Evolutionary conservation across 208 protist species (phyloP), one percentile per base, ranked within the genome.

Genomic region (Leishmania lainsoni): DNA sequence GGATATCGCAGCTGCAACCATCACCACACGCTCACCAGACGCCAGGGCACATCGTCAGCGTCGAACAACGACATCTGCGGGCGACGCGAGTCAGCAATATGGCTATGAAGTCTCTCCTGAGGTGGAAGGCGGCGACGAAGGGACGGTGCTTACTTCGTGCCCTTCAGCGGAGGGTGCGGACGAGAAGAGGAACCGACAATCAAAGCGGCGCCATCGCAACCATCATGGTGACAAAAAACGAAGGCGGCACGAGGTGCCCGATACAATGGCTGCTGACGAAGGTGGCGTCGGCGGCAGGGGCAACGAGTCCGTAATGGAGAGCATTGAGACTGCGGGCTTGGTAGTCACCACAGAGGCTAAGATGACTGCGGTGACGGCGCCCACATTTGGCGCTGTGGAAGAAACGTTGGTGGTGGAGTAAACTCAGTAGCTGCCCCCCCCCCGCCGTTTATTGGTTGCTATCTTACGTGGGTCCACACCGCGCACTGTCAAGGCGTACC

Each of bases 341-440:
- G 69, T 16, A 32, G 51, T 39, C 49, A 66, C 29, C 71, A 42
- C 56, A 66, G 32, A 29, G 39, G 74, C 35, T 5, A 5, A 42
- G 74, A 14, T 32, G 52, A 58, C 22, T 72, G 48, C 58, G 29
- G 59, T 66, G 39, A 22, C 74, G 29, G 12, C 61, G n/a, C 52
- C 76, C 16, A 16, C 68, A 32, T 32, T 73, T 5, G 70, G 29
- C 8, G 8, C 48, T 0, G 69, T 75, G 65, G 66, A 82, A 17
- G 78, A 81, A 20, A 86, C 73, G 42, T 56, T 81, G 20, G 63
- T 76, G 32, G 54, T 73, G 1, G 70, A 81, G 39, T 70, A 81
- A 39, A 58, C 70, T 14, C 59, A 78, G 72, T 75, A 78, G 75
- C 42, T 32, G 0, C 22, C 65, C 14, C 54, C 65, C 14, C 54